phyloP scores from a whole-genome alignment of 2,329 filamentous ascomycete species.

The Ophiosphaerella korrae region DNA sequence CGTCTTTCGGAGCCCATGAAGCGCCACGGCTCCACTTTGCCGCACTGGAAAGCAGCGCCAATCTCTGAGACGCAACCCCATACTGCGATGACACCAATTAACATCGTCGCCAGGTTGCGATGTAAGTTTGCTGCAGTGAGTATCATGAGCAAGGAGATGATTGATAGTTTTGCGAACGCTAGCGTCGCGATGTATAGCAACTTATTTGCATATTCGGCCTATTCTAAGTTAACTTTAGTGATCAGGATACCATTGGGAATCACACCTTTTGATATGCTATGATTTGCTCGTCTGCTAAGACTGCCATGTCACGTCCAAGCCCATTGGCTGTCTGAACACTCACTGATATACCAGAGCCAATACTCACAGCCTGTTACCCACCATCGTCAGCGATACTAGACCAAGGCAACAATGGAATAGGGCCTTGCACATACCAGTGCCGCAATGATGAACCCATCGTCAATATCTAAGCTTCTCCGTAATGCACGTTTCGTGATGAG shows the following conservation, averaged over 20 bases:
- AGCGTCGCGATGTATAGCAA: conserved; percentile 43
- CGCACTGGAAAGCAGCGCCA: conserved; percentile 40
- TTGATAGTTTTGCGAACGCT: conserved; percentile 42
- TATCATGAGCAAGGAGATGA: conserved; percentile 43
- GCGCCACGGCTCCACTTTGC: conserved; percentile 34
- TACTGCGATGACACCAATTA: conserved; percentile 35
- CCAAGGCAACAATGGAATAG: neutral
- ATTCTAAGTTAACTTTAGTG: neutral
- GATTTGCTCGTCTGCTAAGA: conserved; percentile 23
- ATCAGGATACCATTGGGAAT: neutral
- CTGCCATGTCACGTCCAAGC: conserved; percentile 32
- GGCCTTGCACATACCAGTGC: conserved; percentile 34
- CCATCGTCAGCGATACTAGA: conserved; percentile 11
- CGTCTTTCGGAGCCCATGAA: conserved; percentile 14
- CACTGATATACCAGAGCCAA: conserved; percentile 41
- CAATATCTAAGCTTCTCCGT: conserved; percentile 36
- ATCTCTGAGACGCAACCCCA: conserved; percentile 39
- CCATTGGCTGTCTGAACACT: conserved; percentile 38
- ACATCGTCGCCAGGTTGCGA: conserved; percentile 29
- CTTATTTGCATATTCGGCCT: conserved; percentile 45
- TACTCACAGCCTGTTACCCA: conserved; percentile 29
- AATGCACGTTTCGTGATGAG: conserved; percentile 43
- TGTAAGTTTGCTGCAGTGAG: conserved; percentile 39
- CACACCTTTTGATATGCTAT: conserved; percentile 39
- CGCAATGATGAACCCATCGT: conserved; percentile 42